These are phyloP conservation scores for Lachancea lanzarotensis DNA, from an alignment of 805 yeast species.

Conservation along the genomic window DNA sequence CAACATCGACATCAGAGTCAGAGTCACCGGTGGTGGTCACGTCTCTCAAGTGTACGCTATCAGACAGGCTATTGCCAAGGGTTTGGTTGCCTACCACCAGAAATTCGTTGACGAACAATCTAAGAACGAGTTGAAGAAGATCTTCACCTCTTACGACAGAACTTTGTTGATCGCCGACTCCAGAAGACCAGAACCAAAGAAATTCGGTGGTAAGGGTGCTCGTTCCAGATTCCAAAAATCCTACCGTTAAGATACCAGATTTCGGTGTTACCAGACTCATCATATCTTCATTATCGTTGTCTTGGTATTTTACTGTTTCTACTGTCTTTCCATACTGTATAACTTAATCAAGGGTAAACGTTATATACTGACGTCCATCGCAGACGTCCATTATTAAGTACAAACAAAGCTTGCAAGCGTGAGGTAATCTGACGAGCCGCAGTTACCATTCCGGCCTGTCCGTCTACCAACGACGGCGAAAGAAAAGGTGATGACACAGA, in stretches of 20 bases:
- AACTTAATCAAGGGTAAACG: constrained; percentile 30
- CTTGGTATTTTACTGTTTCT: constrained; percentile 15
- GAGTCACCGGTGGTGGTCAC: constrained; percentile 99
- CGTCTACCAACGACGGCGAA: too few relatives aligned
- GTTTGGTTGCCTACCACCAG: constrained; percentile 99
- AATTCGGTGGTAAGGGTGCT: constrained; percentile 99
- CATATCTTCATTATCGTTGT: constrained; percentile 6
- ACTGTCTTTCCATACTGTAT: constrained; percentile 24
- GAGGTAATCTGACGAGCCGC: background rate
- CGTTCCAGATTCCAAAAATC: constrained; percentile 99
- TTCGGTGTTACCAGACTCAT: constrained; percentile 4
- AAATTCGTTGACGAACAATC: constrained; percentile 99
- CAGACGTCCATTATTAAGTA: background rate
- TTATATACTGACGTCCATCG: constrained; percentile 10
- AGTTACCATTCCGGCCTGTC: background rate
- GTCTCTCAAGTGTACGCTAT: constrained; percentile 99
- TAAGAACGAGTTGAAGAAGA: constrained; percentile 98
- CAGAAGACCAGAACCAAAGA: constrained; percentile 99
- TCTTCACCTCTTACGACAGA: constrained; percentile 97
- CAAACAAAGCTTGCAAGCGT: background rate
- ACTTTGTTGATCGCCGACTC: constrained; percentile 98
- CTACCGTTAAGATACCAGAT: constrained; percentile 73
- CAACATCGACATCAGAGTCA: constrained; percentile 96
- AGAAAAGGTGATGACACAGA: too few relatives aligned
- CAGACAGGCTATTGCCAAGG: constrained; percentile 99